A percentile compares a stretch with the other conserved stretches of the same genome.
These are phyloP conservation scores for Curvularia lunata DNA, from an alignment of 2,329 filamentous ascomycete species.

Conservation along the genomic window DNA sequence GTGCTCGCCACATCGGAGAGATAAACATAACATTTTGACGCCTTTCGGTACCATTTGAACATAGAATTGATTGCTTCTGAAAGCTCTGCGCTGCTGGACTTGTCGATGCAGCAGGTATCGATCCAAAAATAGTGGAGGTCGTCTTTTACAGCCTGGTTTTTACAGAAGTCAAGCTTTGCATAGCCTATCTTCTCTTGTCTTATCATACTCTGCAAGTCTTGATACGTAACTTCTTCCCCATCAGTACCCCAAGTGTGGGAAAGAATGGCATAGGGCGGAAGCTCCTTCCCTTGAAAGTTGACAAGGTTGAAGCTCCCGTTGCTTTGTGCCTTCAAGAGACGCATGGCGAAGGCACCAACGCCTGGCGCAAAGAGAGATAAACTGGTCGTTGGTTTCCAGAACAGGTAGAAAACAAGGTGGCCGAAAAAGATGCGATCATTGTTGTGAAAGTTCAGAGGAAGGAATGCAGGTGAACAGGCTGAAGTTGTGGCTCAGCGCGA, in stretches of 20 bases:
- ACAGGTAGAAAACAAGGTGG: background rate
- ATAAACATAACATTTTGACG: slow-evolving; percentile 1
- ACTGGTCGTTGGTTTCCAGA: background rate
- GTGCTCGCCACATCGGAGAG: slow-evolving; percentile 7
- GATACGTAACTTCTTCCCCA: background rate
- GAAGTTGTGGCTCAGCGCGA: background rate
- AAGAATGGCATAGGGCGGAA: slow-evolving; percentile 2
- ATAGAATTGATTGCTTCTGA: slow-evolving; percentile 1
- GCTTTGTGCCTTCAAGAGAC: slow-evolving; percentile 6
- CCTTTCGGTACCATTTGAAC: background rate
- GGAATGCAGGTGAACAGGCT: background rate
- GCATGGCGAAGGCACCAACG: background rate
- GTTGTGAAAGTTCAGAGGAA: background rate
- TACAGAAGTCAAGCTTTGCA: background rate
- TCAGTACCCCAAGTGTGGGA: slow-evolving; percentile 3
- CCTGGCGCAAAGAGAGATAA: background rate
- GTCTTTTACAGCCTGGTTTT: background rate
- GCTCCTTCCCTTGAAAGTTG: background rate
- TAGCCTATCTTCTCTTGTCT: background rate
- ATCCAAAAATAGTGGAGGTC: background rate
- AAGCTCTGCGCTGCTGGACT: slow-evolving; percentile 1
- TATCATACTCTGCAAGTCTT: background rate
- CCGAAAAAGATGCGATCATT: background rate
- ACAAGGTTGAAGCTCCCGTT: slow-evolving; percentile 7
- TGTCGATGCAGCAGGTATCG: slow-evolving; percentile 3